Percentiles rank a stretch among this genome's conserved stretches.
Evolutionary conservation across 495 filamentous ascomycete species (phyloP).

Genomic region (Pseudotulostoma volvatum): DNA sequence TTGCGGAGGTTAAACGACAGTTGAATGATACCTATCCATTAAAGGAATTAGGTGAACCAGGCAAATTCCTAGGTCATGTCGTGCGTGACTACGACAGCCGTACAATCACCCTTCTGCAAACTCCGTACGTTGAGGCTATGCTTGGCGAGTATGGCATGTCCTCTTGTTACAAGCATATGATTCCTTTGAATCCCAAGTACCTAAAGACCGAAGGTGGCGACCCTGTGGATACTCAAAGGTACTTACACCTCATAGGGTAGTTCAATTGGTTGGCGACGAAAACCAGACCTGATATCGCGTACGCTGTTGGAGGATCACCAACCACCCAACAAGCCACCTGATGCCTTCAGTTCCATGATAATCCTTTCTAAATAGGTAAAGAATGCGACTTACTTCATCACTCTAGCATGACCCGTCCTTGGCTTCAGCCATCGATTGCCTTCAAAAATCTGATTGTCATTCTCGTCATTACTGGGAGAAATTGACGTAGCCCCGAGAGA

Average conservation of each 20-base stretch:
- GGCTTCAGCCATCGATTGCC: too few relatives aligned
- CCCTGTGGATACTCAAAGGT: background rate
- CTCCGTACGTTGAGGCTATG: constrained; percentile 1
- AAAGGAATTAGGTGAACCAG: background rate
- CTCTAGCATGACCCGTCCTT: too few relatives aligned
- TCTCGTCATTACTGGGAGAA: too few relatives aligned
- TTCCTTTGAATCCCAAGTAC: background rate
- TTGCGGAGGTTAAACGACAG: background rate
- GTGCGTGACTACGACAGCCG: background rate
- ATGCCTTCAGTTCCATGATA: background rate
- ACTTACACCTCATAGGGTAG: background rate
- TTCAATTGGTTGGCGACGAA: background rate
- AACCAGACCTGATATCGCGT: constrained; percentile 1
- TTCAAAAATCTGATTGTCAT: too few relatives aligned
- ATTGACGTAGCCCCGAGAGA: too few relatives aligned
- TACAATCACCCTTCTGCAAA: background rate
- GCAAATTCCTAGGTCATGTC: constrained; percentile 1
- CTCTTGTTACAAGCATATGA: background rate
- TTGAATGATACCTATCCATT: background rate
- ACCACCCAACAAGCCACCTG: background rate
- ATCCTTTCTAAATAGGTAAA: too few relatives aligned
- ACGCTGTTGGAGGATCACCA: background rate
- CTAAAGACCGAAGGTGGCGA: background rate
- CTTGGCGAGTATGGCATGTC: background rate
- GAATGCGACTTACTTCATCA: too few relatives aligned